Conservation (phyloP, 2,329 filamentous ascomycete species). For the Hypoxylon sp. region DNA sequence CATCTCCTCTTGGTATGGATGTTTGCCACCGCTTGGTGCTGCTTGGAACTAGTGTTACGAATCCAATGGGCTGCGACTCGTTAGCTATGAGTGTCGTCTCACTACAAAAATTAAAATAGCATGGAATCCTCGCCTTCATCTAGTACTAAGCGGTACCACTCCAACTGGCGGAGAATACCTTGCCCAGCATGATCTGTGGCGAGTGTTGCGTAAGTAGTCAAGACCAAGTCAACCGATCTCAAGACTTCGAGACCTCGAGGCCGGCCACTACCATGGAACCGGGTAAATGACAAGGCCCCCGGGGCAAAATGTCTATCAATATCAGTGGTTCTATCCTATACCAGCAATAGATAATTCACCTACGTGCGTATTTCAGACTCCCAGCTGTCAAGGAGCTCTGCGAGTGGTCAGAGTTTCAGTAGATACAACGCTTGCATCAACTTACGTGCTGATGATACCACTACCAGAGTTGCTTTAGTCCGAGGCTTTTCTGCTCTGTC, state of each 20-base stretch:
- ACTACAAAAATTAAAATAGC: neutral
- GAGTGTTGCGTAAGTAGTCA: conserved; percentile 47
- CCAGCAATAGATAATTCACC: neutral
- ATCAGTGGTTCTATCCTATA: neutral
- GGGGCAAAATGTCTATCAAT: conserved; percentile 1
- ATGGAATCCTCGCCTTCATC: conserved; percentile 52
- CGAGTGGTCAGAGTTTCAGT: neutral
- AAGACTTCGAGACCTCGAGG: neutral
- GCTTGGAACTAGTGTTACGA: conserved; percentile 44
- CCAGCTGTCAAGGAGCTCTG: conserved; percentile 7
- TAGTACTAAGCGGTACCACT: conserved; percentile 48
- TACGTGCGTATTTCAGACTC: conserved; percentile 1
- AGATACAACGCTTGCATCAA: neutral
- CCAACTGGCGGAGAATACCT: conserved; percentile 19
- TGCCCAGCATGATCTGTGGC: conserved; percentile 36
- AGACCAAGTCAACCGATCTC: conserved; percentile 41
- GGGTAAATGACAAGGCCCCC: neutral
- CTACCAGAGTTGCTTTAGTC: conserved; percentile 15
- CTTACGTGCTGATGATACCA: conserved; percentile 6
- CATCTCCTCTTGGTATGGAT: conserved; percentile 43
- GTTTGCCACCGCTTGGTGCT: conserved; percentile 42
- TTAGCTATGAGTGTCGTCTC: conserved; percentile 11
- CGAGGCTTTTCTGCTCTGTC: neutral
- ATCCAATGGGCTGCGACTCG: conserved; percentile 48
- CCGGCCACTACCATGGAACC: conserved; percentile 36